These are phyloP conservation scores for Uronychia setigera DNA, from an alignment of 73 alveolate genomes.

Conservation along the genomic window DNA sequence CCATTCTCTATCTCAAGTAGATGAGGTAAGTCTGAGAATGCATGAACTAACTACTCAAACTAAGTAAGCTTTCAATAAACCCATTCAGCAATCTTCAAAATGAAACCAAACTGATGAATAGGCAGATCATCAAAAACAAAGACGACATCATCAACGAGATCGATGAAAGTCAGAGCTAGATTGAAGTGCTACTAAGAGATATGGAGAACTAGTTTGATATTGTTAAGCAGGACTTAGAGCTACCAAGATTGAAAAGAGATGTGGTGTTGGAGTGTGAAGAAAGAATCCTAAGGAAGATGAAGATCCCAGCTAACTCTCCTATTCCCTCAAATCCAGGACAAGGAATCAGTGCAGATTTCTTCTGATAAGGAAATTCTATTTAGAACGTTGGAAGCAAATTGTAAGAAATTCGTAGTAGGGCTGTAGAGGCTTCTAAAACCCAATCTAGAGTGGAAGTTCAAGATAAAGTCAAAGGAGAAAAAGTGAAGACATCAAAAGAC, in stretches of 20 bases:
- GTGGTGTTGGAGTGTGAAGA: background rate
- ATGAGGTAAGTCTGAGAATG: background rate
- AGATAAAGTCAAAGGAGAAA: too few species aligned
- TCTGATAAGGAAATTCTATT: too few species aligned
- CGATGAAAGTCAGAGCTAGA: background rate
- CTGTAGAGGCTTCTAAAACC: too few species aligned
- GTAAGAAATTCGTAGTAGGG: too few species aligned
- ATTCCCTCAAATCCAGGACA: too few species aligned
- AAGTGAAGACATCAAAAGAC: too few species aligned
- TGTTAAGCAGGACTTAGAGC: background rate
- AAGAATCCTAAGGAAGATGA: background rate
- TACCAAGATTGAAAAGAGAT: background rate
- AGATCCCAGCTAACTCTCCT: too few species aligned
- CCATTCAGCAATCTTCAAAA: background rate
- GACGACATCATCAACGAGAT: background rate
- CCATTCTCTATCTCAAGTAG: background rate
- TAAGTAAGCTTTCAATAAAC: too few species aligned
- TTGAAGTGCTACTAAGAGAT: background rate
- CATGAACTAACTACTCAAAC: too few species aligned
- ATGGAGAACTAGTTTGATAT: background rate
- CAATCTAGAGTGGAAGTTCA: too few species aligned
- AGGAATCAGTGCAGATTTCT: too few species aligned
- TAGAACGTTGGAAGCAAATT: too few species aligned
- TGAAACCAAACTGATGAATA: background rate
- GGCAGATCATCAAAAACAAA: background rate